Evolutionary conservation across 306 rosid genomes (phyloP).

Genomic region (Coriaria nepalensis): DNA sequence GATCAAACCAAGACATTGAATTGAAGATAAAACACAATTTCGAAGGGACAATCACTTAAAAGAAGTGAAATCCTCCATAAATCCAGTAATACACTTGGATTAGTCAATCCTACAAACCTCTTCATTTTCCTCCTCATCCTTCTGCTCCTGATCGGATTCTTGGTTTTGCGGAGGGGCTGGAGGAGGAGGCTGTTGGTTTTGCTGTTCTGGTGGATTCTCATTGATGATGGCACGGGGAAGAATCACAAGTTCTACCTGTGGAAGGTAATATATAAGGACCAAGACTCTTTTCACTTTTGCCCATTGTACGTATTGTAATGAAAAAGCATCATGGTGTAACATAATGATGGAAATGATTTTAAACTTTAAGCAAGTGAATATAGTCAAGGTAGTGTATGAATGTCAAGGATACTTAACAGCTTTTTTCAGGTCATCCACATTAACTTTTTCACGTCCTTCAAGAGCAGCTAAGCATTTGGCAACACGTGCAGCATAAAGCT

Average conservation of each 20-base stretch:
- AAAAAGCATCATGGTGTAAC: no score
- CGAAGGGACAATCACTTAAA: no score
- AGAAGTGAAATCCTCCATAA: no score
- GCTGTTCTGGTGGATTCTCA: conserved; percentile 86
- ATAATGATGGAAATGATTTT: no score
- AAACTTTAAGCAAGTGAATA: no score
- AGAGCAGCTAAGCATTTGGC: conserved; percentile 89
- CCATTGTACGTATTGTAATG: no score
- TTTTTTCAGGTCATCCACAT: conserved; percentile 84
- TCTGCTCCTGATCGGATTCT: conserved; percentile 71
- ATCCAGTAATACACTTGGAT: no score
- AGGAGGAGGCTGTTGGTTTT: conserved; percentile 93
- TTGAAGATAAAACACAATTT: not conserved
- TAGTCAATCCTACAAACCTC: no score
- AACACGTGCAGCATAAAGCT: conserved; percentile 91
- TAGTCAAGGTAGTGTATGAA: no score
- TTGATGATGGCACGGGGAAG: conserved; percentile 64
- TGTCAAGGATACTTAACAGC: conserved; percentile 58
- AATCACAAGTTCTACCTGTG: conserved; percentile 89
- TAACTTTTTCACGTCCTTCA: conserved; percentile 91
- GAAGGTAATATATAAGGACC: conserved; percentile 19
- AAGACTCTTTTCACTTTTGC: no score
- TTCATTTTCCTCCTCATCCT: conserved; percentile 72
- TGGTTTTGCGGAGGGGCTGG: conserved; percentile 97
- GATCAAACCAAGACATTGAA: not conserved